A percentile compares a stretch with the other conserved stretches of the same genome.
These are phyloP conservation scores for Boletus bicolor DNA, from an alignment of 768 basidiomycete species.

Conservation along the genomic window DNA sequence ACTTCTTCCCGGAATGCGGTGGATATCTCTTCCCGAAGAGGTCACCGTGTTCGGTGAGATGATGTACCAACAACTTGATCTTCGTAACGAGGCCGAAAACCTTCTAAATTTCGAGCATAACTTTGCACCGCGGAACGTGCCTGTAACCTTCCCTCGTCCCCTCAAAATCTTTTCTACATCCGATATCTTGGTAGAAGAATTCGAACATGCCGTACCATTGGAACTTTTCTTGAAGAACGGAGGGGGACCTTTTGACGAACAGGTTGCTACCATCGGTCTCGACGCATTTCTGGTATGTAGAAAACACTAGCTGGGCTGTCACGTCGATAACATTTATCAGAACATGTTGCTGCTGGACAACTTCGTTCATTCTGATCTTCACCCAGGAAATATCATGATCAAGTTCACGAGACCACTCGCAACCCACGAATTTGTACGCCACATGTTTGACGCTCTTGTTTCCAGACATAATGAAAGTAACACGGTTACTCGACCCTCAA, in stretches of 20 bases:
- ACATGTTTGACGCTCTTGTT: constrained; percentile 56
- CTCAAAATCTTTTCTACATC: constrained; percentile 75
- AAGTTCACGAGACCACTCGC: constrained; percentile 89
- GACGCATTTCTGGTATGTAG: constrained; percentile 87
- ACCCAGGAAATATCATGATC: constrained; percentile 96
- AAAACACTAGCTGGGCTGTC: background rate
- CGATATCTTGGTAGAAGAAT: constrained; percentile 89
- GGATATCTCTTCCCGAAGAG: constrained; percentile 95
- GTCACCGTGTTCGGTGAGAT: constrained; percentile 91
- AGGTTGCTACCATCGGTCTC: constrained; percentile 87
- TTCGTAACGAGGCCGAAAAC: constrained; percentile 88
- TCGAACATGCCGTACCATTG: constrained; percentile 85
- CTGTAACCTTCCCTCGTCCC: constrained; percentile 89
- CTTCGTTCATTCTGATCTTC: constrained; percentile 90
- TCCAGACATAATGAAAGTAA: constrained; percentile 30
- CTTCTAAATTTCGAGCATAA: constrained; percentile 81
- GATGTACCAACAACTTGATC: constrained; percentile 94
- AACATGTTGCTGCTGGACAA: constrained; percentile 98
- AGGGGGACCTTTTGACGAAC: constrained; percentile 86
- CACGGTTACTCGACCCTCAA: constrained; percentile 27
- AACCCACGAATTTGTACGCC: constrained; percentile 59
- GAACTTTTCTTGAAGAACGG: constrained; percentile 86
- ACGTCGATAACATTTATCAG: constrained; percentile 37
- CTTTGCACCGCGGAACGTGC: constrained; percentile 74
- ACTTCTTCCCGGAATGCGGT: constrained; percentile 87